Evolutionary conservation across 2,329 filamentous ascomycete genomes (phyloP).

Genomic region (Aureobasidium sp.): DNA sequence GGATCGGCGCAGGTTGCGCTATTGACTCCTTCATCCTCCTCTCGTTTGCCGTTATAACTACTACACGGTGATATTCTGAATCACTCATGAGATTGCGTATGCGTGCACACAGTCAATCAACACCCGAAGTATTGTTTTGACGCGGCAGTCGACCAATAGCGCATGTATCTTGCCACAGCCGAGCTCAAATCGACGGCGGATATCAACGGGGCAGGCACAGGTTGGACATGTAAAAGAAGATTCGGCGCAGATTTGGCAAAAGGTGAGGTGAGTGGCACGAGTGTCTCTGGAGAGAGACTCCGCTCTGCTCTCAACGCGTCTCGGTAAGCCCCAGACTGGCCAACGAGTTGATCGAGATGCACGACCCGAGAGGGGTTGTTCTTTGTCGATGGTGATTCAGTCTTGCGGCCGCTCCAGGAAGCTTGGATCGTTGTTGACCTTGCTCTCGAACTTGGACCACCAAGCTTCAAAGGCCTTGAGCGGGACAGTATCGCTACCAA

Average conservation of each 20-base stretch:
- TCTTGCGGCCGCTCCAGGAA: slow-evolving; percentile 71
- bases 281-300: not conserved
- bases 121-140: not conserved
- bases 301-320: not conserved
- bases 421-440: slow-evolving; percentile 74
- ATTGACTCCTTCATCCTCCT: not conserved
- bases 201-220: slow-evolving; percentile 3
- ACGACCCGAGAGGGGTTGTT: not conserved
- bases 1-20: slow-evolving; percentile 7
- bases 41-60: slow-evolving; percentile 5
- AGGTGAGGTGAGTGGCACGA: not conserved
- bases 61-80: slow-evolving; percentile 16
- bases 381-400: not conserved
- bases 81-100: slow-evolving; percentile 6
- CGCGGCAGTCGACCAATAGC: not conserved
- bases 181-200: not conserved
- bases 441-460: slow-evolving; percentile 94
- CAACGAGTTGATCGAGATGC: slow-evolving; percentile 11
- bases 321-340: not conserved
- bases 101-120: not conserved
- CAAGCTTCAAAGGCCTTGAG: slow-evolving; percentile 92
- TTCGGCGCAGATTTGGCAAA: not conserved
- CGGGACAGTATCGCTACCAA: slow-evolving; percentile 85
- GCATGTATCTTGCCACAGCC: not conserved
- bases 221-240: not conserved